phyloP scores from a whole-genome alignment of 306 rosid species.

The Styphnolobium japonicum region DNA sequence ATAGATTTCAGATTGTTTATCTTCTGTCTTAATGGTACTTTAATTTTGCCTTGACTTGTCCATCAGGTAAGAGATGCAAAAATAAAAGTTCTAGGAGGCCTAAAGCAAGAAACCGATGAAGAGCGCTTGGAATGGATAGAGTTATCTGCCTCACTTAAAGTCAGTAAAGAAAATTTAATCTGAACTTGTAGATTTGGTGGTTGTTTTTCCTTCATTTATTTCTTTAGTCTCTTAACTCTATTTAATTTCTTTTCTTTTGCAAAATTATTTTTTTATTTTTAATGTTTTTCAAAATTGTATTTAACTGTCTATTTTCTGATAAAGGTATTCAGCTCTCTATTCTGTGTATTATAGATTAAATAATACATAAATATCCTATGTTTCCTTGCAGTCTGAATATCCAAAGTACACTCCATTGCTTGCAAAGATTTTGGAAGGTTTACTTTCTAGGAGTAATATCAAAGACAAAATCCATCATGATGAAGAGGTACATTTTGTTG shows the following conservation, averaged over 20 bases:
- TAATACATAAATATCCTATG: conserved; percentile 6
- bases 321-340: neutral
- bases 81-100: conserved; percentile 70
- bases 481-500: conserved; percentile 56
- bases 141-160: conserved; percentile 72
- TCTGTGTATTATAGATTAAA: neutral
- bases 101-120: conserved; percentile 69
- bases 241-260: neutral
- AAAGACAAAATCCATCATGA: conserved; percentile 54
- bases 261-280: neutral
- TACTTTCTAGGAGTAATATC: conserved; percentile 58
- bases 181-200: neutral
- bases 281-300: neutral
- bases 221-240: neutral
- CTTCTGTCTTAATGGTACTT: conserved; percentile 15
- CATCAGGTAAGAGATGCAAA: conserved; percentile 86
- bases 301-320: neutral
- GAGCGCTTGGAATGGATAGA: conserved; percentile 77
- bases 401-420: conserved; percentile 83
- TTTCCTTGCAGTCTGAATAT: conserved; percentile 76
- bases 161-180: conserved; percentile 29
- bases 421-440: conserved; percentile 80
- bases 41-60: conserved; percentile 27
- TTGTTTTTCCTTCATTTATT: conserved; percentile 10
- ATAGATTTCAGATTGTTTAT: neutral